Evolutionary conservation across 257 asterid species (phyloP), one percentile per base, ranked within the genome.

Genomic region (Penstemon davidsonii): DNA sequence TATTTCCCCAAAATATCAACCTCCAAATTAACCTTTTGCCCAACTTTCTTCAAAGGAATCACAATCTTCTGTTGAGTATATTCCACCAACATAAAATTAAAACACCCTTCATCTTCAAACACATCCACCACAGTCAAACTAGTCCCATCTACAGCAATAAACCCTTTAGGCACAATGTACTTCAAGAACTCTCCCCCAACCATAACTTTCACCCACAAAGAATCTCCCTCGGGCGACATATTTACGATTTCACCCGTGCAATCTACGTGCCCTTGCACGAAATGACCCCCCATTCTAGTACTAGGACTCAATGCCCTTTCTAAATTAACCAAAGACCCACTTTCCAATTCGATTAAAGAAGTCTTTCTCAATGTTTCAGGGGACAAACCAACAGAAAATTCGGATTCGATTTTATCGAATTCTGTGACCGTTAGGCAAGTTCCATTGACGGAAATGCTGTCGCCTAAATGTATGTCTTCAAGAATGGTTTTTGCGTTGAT

Each of bases 251-350:
- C 80, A 5, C 96, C 98, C 0, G 96, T 91, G 54, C 89, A 94
- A 64, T 91, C 98, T 9, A 89, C 96, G 61, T 91, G 98, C 4
- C 96, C 98, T 85, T 91, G 98, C 77, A 87, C 96, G 58, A 89
- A 89, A 69, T 91, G 96, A 6, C 98, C 98, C 41, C 98, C 96
- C 98, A 91, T 89, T 70, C 98, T 82, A 38, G 90, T 82, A 47
- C 65, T 84, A 69, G 98, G 96, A 55, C 74, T 81, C 77, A 89
- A 13, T 1, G 96, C 98, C 86, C 96, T 83, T 79, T 91, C 98
- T 73, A 91, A 68, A 76, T 91, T 91, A 3, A 89, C 96, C 67
- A 58, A n/a, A 40, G 89, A 84, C 8, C 98, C 96, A 5, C 58
- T 67, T 40, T 77, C 80, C 53, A 91, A 72, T 64, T 87, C 96